These are phyloP conservation scores for Colletotrichum sansevieriae DNA, from an alignment of 2,329 filamentous ascomycete species.

Conservation along the genomic window DNA sequence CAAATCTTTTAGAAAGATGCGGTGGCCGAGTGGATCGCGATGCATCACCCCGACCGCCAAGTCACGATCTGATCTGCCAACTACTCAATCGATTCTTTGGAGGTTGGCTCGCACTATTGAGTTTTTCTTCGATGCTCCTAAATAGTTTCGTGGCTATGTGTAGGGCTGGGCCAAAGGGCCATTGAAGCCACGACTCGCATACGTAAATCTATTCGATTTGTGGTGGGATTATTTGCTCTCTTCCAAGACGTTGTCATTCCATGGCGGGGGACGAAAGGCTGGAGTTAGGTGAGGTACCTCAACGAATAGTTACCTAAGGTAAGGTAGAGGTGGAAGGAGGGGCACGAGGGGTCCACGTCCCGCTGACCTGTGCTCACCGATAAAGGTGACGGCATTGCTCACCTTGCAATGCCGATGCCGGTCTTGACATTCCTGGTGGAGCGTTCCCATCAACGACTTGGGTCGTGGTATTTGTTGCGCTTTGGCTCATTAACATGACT, in stretches of 20 bases:
- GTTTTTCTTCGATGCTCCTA: constrained; percentile 3
- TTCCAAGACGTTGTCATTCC: constrained; percentile 2
- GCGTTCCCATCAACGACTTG: constrained; percentile 15
- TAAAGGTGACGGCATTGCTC: constrained; percentile 25
- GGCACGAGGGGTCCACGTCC: constrained; percentile 14
- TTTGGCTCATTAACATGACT: constrained; percentile 1
- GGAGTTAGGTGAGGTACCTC: background rate
- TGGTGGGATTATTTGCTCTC: background rate
- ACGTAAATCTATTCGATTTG: background rate
- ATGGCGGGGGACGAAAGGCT: constrained; percentile 13
- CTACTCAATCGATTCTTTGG: background rate
- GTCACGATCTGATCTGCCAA: constrained; percentile 27
- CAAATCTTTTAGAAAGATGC: constrained; percentile 6
- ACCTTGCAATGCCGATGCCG: constrained; percentile 36
- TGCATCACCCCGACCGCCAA: constrained; percentile 17
- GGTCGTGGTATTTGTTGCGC: constrained; percentile 16
- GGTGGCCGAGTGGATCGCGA: constrained; percentile 20
- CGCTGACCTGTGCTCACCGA: constrained; percentile 30
- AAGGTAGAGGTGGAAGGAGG: constrained; percentile 8
- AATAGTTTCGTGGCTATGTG: constrained; percentile 1
- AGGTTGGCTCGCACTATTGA: background rate
- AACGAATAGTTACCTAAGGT: too few species aligned
- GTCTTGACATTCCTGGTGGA: constrained; percentile 19
- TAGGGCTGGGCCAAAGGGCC: constrained; percentile 7
- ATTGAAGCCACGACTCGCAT: constrained; percentile 12